Evolutionary conservation across 2,329 filamentous ascomycete species (phyloP).

Genomic region (Penicillium sp.): DNA sequence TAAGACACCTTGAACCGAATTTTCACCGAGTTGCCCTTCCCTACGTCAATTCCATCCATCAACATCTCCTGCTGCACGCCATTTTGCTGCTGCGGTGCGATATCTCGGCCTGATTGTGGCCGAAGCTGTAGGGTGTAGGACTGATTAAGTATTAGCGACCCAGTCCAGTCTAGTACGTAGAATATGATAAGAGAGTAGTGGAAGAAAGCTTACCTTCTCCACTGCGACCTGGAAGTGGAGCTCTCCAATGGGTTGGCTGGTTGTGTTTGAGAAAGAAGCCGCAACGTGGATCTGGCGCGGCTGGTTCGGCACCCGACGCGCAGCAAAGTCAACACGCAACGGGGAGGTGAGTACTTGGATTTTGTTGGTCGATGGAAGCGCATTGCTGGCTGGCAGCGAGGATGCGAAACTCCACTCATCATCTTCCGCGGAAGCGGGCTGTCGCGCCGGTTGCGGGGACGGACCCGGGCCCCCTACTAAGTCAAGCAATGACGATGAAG

Average conservation of each 20-base stretch:
- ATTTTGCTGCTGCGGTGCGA: conserved; percentile 68
- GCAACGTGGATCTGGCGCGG: conserved; percentile 64
- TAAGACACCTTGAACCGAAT: conserved; percentile 88
- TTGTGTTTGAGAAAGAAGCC: conserved; percentile 82
- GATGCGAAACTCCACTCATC: conserved; percentile 96
- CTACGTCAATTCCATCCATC: conserved; percentile 69
- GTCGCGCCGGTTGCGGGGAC: conserved; percentile 28
- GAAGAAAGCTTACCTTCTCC: conserved; percentile 67
- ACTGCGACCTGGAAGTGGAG: conserved; percentile 91
- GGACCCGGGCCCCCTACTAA: conserved; percentile 26
- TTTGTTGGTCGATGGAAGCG: conserved; percentile 61
- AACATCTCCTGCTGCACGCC: conserved; percentile 81
- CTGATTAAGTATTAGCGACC: conserved; percentile 7
- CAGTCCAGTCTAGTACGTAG: not conserved
- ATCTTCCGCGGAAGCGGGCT: conserved; percentile 57
- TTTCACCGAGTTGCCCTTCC: conserved; percentile 77
- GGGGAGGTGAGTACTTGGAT: conserved; percentile 67
- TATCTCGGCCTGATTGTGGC: conserved; percentile 76
- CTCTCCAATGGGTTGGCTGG: conserved; percentile 67
- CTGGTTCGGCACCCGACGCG: conserved; percentile 57
- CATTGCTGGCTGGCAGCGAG: conserved; percentile 64
- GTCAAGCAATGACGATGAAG: conserved; percentile 37
- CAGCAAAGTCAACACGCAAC: conserved; percentile 71
- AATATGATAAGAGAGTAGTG: not conserved
- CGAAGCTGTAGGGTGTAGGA: conserved; percentile 67